Base-by-base conservation (phyloP, 371 early-diverging fungal species). In the Lichtheimia hyalospora region DNA sequence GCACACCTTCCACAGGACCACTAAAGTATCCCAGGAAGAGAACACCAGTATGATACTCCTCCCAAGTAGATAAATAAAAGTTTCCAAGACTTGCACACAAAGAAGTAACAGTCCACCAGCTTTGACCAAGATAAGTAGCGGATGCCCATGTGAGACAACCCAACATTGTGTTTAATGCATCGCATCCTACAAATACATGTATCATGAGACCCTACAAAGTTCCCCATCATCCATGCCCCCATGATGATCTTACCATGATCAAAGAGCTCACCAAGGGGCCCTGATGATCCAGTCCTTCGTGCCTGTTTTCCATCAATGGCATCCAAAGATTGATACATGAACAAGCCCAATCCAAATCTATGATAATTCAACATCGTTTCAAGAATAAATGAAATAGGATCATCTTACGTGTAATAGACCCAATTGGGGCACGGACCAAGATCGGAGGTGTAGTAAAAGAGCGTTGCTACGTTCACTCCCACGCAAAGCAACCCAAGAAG, bases 251-350 rank as follows among this genome's bases (percentile, higher is more conserved):
- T 84, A 80, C 93, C 90, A 58, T 93, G 93, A 76, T 93, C 93
- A 69, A 93, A 97, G 44, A 99, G 81, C 74, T 98, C 96, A 18
- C 99, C 99, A 54, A 99, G 73, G 14, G 99, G 96, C 6, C 92
- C 90, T 2, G 92, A 90, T 3, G 90, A 75, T 27, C 92, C 91
- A 14, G 98, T 98, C 52, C 94, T 83, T 61, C 99, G 82, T 21
- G 99, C 99, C 75, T 99, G 99, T 77, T 96, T 96, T 54, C 99
- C 99, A 73, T 99, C 99, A 56, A 99, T 92, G 60, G 93, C 94
- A 76, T 99, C 99, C 59, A 97, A 87, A 8, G 97, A 94, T 66
- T 93, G 94, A 76, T 98, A 98, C 52, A 94, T 71, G 84, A 94
- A 98, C 52, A 98, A 77, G 43, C 94, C 92, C 27, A 92, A 62